Evolutionary conservation across 139 green algal species (phyloP), one percentile per base, ranked within the genome.

Genomic region (Eudorina sp.): DNA sequence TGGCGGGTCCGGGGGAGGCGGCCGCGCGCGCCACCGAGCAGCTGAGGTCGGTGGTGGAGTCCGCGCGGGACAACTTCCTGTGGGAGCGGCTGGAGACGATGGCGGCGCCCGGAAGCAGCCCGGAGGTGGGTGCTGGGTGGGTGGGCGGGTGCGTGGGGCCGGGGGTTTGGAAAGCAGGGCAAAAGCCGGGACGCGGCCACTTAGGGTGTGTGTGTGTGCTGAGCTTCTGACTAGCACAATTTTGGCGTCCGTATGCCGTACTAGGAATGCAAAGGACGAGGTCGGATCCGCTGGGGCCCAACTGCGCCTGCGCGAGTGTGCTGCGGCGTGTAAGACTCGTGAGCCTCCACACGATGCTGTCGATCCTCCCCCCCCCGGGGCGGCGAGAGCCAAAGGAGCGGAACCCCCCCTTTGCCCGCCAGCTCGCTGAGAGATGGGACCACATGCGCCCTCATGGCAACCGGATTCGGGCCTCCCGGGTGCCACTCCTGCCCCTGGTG

Each of bases 51-150:
- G 83, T 97, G 80, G 77, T 74, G 41, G 83, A 29, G 0, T 90
- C 92, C 36, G 74, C 92, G 34, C 94, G 93, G 31, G 95, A 97
- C 75, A 95, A 95, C 82, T 74, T 94, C 79, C 92, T 97, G 38
- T 96, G 95, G 79, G 91, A 93, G 14, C 76, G 87, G 18, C 89
- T 97, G 36, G 79, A 79, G 21, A 82, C 68, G 0, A 69, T 97
- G 84, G 68, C 51, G 34, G 11, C 48, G 38, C 73, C 89, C 0
- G 81, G 68, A 21, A 64, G 88, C 21, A 85, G 83, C 11, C 72
- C 78, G 6, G 77, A 90, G 86, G 86, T 90, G 38, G 1, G 85
- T 43, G 23, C 21, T 27, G 41, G 40, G 55, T 38, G 36, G 36
- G 64, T 4, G 9, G 9, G 45, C 5, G 46, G 74, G 25, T 41